Percentiles rank a stretch among this genome's conserved stretches.
Evolutionary conservation across 1,139 yeast species (phyloP).

Genomic region (Nakaseomyces kungkrabaensis): DNA sequence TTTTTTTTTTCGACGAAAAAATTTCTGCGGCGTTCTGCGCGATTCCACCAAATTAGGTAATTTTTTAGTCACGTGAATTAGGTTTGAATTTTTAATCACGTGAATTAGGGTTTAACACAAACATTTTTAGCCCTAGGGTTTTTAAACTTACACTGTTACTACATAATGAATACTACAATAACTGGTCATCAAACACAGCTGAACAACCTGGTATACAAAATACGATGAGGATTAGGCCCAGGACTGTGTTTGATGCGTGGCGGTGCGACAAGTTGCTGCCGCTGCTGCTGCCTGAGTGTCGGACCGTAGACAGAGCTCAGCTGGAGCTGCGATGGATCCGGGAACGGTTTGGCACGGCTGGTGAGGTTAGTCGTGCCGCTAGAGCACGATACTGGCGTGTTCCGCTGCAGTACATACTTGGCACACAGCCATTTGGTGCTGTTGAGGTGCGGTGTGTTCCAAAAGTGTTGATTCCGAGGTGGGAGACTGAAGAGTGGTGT

Average conservation of each 20-base stretch:
- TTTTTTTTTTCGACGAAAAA: background rate
- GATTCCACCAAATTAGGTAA: conserved; percentile 4
- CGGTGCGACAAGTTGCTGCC: conserved; percentile 14
- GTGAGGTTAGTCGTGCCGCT: conserved; percentile 21
- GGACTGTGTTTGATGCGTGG: conserved; percentile 8
- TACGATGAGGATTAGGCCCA: conserved; percentile 12
- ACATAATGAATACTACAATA: no score
- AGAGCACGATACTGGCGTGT: conserved; percentile 36
- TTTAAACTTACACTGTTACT: no score
- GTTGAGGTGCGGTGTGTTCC: conserved; percentile 49
- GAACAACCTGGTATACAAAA: no score
- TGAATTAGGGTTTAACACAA: background rate
- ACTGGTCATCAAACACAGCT: no score
- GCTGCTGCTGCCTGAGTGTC: conserved; percentile 29
- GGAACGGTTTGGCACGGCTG: conserved; percentile 7
- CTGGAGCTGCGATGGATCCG: conserved; percentile 44
- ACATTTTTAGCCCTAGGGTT: no score
- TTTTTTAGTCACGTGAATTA: no score
- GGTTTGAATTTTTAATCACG: background rate
- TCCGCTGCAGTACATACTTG: conserved; percentile 78
- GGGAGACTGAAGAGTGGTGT: conserved; percentile 96
- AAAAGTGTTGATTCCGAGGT: conserved; percentile 77
- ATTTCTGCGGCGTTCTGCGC: background rate
- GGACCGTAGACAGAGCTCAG: conserved; percentile 30
- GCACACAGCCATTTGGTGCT: conserved; percentile 77